A percentile compares a stretch with the other conserved stretches of the same genome.
Evolutionary conservation across 805 yeast species (phyloP).

Genomic region (Saccharomycopsis microspora): DNA sequence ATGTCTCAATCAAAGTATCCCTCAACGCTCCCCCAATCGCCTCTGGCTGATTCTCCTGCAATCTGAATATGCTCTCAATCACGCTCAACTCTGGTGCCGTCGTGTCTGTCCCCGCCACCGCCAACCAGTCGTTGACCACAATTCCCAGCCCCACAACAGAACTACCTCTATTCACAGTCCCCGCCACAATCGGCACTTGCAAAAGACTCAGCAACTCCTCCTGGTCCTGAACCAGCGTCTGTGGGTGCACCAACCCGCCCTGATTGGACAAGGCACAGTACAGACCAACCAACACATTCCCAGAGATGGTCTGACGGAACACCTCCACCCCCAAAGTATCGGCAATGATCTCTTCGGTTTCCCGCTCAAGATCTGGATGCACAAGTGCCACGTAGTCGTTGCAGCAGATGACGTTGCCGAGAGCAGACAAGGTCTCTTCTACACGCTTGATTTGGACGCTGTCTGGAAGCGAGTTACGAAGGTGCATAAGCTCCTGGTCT

Average conservation of each 20-base stretch:
- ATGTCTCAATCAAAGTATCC: slow-evolving; percentile 87
- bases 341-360: slow-evolving; percentile 96
- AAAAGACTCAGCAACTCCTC: slow-evolving; percentile 91
- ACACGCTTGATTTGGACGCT: slow-evolving; percentile 92
- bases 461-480: slow-evolving; percentile 94
- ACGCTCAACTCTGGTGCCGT: slow-evolving; percentile 98
- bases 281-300: slow-evolving; percentile 94
- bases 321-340: slow-evolving; percentile 98
- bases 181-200: slow-evolving; percentile 97
- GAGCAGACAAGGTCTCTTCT: slow-evolving; percentile 92
- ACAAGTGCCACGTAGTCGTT: slow-evolving; percentile 98
- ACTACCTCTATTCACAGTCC: slow-evolving; percentile 96
- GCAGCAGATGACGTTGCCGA: slow-evolving; percentile 97
- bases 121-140: slow-evolving; percentile 97
- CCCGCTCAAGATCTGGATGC: slow-evolving; percentile 98
- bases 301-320: slow-evolving; percentile 97
- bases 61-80: slow-evolving; percentile 88
- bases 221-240: slow-evolving; percentile 93
- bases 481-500: slow-evolving; percentile 95
- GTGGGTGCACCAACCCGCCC: slow-evolving; percentile 98
- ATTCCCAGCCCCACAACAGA: slow-evolving; percentile 97
- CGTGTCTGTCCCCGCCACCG: slow-evolving; percentile 94
- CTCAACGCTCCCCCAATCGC: slow-evolving; percentile 75
- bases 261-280: slow-evolving; percentile 92
- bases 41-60: slow-evolving; percentile 86